These are phyloP conservation scores for Penicillium aurantiogriseum DNA, from an alignment of 2,329 filamentous ascomycete species.

Conservation along the genomic window DNA sequence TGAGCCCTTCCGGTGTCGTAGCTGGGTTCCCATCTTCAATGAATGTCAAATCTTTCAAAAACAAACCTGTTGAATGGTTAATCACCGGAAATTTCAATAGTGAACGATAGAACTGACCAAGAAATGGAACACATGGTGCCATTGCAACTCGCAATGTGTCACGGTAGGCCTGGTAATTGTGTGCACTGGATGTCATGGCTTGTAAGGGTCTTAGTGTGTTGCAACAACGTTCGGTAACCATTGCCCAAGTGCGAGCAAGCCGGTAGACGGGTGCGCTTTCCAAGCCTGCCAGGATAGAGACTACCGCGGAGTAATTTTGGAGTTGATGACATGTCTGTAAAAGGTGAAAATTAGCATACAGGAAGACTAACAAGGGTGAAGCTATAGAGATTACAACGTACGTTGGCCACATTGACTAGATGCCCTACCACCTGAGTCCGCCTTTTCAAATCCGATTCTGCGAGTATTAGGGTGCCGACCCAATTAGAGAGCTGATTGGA, in stretches of 20 bases:
- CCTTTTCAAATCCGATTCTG: too few species aligned
- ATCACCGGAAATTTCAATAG: background rate
- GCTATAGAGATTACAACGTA: too few species aligned
- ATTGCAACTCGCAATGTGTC: slow-evolving; percentile 82
- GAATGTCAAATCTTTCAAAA: slow-evolving; percentile 90
- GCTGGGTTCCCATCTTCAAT: slow-evolving; percentile 95
- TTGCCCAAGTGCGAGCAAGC: slow-evolving; percentile 83
- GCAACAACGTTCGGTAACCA: slow-evolving; percentile 77
- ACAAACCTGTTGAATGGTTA: slow-evolving; percentile 64
- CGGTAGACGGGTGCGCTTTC: slow-evolving; percentile 68
- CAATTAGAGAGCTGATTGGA: slow-evolving; percentile 97
- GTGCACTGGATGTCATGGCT: slow-evolving; percentile 85
- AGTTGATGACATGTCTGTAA: too few species aligned
- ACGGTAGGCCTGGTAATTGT: slow-evolving; percentile 65
- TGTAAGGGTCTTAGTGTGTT: slow-evolving; percentile 79
- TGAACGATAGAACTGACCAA: slow-evolving; percentile 59
- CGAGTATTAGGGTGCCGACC: slow-evolving; percentile 59
- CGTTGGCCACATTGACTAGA: too few species aligned
- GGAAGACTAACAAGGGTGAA: too few species aligned
- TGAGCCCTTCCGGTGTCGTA: slow-evolving; percentile 85
- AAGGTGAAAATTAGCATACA: too few species aligned
- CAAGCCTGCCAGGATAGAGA: slow-evolving; percentile 89
- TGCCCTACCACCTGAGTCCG: too few species aligned
- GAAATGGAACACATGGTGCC: slow-evolving; percentile 83
- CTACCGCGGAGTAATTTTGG: slow-evolving; percentile 36